Evolutionary conservation across 495 filamentous ascomycete genomes (phyloP), one percentile per base, ranked within the genome.

Genomic region (Usnea hakonensis): DNA sequence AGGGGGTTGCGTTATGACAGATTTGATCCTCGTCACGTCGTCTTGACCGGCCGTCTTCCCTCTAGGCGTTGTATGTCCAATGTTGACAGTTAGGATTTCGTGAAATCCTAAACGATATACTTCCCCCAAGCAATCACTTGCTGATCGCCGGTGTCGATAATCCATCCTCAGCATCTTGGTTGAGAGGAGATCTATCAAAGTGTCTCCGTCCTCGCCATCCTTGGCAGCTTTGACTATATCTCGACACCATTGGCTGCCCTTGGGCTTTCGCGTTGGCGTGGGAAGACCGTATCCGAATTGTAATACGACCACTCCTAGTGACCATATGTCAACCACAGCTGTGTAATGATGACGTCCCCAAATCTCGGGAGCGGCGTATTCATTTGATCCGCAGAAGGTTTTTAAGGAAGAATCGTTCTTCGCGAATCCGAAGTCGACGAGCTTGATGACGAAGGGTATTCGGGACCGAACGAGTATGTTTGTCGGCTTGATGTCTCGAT

Each of bases 301-400:
- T 41, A 66, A 58, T 10, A 63, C 41, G 41, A 66, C 32, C 19
- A 63, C 53, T 58, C 38, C 40, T 28, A 66, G 23, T 58, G 17
- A 63, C 36, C 53, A 63, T 43, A 66, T 43, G 26, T 66, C 43
- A 35, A 66, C 36, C 3, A 23, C 38, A 32, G 54, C n/a, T 17
- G 54, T 66, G 28, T 66, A 66, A 56, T 56, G 19, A 33, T 38
- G n/a, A 56, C 23, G 32, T 38, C 13, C 32, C 6, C n/a, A 56
- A 56, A 56, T 56, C 54, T 56, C 19, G 19, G n/a, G n/a, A n/a
- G n/a, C n/a, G n/a, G n/a, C n/a, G n/a, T n/a, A n/a, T n/a, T n/a
- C n/a, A n/a, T n/a, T n/a, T n/a, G n/a, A n/a, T n/a, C n/a, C n/a
- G n/a, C n/a, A n/a, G n/a, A n/a, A n/a, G n/a, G n/a, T n/a, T n/a